phyloP scores from a whole-genome alignment of 108 stramenopile species.

The Schizochytrium sp. region DNA sequence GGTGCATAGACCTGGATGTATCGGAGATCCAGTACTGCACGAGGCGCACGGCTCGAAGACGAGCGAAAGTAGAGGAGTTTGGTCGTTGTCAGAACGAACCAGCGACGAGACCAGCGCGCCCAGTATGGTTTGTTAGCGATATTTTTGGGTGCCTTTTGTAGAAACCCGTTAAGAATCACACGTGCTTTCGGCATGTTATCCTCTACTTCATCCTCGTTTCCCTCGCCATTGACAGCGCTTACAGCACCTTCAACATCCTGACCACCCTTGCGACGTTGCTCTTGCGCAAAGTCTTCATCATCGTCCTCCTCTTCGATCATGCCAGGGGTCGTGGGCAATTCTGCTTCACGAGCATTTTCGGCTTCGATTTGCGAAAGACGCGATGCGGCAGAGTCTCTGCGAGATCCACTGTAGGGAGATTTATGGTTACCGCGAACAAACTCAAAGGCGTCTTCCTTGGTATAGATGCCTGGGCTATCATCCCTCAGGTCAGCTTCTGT shows the following conservation, averaged over 20 bases:
- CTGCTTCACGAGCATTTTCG: constrained; percentile 3
- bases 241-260: background rate
- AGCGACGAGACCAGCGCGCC: constrained; percentile 40
- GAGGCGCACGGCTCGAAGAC: constrained; percentile 2
- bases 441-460: background rate
- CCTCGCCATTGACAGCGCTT: background rate
- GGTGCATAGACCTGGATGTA: constrained; percentile 19
- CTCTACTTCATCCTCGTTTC: background rate
- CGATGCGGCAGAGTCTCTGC: background rate
- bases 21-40: background rate
- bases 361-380: background rate
- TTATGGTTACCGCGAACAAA: background rate
- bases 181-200: background rate
- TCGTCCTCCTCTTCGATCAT: background rate
- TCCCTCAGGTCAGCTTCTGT: background rate
- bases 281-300: background rate
- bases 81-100: constrained; percentile 8
- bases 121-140: constrained; percentile 21
- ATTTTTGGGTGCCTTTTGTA: constrained; percentile 24
- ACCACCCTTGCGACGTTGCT: background rate
- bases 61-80: constrained; percentile 17
- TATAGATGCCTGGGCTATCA: background rate
- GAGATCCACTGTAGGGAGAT: background rate
- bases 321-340: background rate
- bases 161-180: constrained; percentile 25